Evolutionary conservation across 768 basidiomycete species (phyloP), one percentile per base, ranked within the genome.

Genomic region (Jaapia argillacea): DNA sequence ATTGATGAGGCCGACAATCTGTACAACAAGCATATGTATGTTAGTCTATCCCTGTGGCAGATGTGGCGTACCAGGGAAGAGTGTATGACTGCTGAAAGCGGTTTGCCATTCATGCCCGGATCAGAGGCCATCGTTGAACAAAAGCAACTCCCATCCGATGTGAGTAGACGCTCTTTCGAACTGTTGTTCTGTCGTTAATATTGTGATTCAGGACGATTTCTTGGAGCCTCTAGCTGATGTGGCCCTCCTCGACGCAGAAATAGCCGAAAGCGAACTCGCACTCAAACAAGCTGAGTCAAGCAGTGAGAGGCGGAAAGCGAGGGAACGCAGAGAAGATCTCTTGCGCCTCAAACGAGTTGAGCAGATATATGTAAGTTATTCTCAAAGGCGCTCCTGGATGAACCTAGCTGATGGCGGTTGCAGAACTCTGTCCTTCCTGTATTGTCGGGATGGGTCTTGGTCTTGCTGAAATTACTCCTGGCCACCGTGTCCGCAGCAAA

Each of bases 61-160:
- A 89, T 93, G 79, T 97, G 90, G 89, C 74, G 84, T 58, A 86
- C 90, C 14, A 72, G 96, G 51, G 93, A 97, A 60, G 94, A 98
- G 55, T 97, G 85, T 56, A 88, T 96, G 73, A 81, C 83, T 2
- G 77, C 81, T 38, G 96, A 99, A 65, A 90, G 91, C 55, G 96
- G 96, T 10, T 62, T 96, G 47, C 85, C 91, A 18, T 73, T 75
- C 51, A 72, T 87, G 67, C 81, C 84, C 12, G 84, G 83, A 24
- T 65, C 73, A 26, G 81, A 80, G 48, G 74, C 66, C 16, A 70
- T 76, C 37, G 63, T 66, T 41, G 74, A 78, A 47, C 70, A 72
- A 20, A 60, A 52, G 40, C 42, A 60, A 28, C 54, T 53, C 23
- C 47, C 55, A 14, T 57, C 48, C 39, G 28, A 33, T 10, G 28